A percentile compares a stretch with the other conserved stretches of the same genome.
Evolutionary conservation across 1,284 basidiomycete species (phyloP).

Genomic region (Cutaneotrichosporon sp.): DNA sequence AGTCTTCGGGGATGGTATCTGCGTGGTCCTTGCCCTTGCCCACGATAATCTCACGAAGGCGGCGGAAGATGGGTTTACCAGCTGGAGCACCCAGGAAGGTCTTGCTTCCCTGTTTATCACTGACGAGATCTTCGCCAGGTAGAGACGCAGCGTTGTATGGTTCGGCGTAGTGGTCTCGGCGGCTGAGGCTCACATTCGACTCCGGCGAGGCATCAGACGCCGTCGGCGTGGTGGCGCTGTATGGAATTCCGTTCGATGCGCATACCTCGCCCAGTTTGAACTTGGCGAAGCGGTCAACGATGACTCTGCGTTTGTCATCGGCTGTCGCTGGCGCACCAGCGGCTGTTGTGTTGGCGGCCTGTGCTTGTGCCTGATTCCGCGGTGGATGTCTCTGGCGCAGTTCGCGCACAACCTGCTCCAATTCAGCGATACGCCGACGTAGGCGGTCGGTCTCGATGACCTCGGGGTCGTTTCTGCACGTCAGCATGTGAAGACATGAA

Average conservation of each 20-base stretch:
- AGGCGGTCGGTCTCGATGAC: slow-evolving; percentile 75
- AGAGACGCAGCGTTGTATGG: slow-evolving; percentile 34
- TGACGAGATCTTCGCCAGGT: slow-evolving; percentile 42
- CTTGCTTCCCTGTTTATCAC: slow-evolving; percentile 33
- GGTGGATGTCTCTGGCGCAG: slow-evolving; percentile 41
- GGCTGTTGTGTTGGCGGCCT: not conserved
- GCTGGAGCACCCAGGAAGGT: slow-evolving; percentile 41
- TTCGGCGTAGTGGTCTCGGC: slow-evolving; percentile 22
- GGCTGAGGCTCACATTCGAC: slow-evolving; percentile 1
- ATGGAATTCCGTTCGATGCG: slow-evolving; percentile 20
- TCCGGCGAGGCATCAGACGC: slow-evolving; percentile 10
- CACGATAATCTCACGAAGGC: slow-evolving; percentile 16
- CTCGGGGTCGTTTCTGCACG: slow-evolving; percentile 64
- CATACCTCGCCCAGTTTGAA: slow-evolving; percentile 45
- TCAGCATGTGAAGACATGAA: too few relatives aligned
- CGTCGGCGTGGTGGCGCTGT: not conserved
- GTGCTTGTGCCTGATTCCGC: slow-evolving; percentile 6
- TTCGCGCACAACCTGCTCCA: slow-evolving; percentile 80
- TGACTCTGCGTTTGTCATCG: slow-evolving; percentile 36
- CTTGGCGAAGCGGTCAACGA: slow-evolving; percentile 44
- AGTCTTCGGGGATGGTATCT: slow-evolving; percentile 39
- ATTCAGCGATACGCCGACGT: slow-evolving; percentile 76
- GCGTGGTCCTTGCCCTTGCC: slow-evolving; percentile 15
- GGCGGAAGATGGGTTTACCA: slow-evolving; percentile 40
- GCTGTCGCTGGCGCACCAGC: slow-evolving; percentile 1